A percentile compares a stretch with the other conserved stretches of the same genome.
These are phyloP conservation scores for Carpediemonas membranifera DNA, from an alignment of 78 protist genomes.

Conservation along the genomic window DNA sequence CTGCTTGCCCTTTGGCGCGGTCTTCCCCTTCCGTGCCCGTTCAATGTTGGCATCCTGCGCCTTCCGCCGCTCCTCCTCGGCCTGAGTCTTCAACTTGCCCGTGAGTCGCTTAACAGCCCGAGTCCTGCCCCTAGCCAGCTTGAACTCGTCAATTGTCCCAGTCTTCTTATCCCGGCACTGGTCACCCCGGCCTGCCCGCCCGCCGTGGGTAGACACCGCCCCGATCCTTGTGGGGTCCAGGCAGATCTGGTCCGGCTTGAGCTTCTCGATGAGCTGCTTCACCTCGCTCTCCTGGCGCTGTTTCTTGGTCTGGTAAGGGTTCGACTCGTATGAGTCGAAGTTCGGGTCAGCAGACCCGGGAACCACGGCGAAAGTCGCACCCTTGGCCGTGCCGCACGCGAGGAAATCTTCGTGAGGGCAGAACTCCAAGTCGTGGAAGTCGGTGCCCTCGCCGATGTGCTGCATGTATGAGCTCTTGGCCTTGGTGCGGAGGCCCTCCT, in stretches of 20 bases:
- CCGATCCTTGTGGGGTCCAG: no score
- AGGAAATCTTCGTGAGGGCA: conserved; percentile 89
- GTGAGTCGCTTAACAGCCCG: no score
- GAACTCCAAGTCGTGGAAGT: conserved; percentile 46
- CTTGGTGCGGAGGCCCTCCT: background rate
- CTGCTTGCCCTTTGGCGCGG: no score
- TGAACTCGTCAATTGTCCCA: no score
- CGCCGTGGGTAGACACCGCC: no score
- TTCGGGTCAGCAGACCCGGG: conserved; percentile 89
- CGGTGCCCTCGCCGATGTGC: background rate
- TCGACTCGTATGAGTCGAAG: conserved; percentile 78
- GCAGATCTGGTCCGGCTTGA: conserved; percentile 8
- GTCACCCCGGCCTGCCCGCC: no score
- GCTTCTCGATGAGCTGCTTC: conserved; percentile 6
- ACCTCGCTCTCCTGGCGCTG: conserved; percentile 2
- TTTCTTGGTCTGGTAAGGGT: conserved; percentile 66
- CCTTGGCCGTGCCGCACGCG: conserved; percentile 63
- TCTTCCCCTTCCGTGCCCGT: no score
- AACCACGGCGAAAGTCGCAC: conserved; percentile 34
- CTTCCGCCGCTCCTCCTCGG: no score
- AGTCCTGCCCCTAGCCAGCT: no score
- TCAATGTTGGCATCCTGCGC: no score
- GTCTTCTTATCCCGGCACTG: no score
- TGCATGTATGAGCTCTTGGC: background rate
- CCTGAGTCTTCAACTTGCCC: no score